Evolutionary conservation across 2,329 filamentous ascomycete species (phyloP).

Genomic region (Scleromitrula shiraiana): DNA sequence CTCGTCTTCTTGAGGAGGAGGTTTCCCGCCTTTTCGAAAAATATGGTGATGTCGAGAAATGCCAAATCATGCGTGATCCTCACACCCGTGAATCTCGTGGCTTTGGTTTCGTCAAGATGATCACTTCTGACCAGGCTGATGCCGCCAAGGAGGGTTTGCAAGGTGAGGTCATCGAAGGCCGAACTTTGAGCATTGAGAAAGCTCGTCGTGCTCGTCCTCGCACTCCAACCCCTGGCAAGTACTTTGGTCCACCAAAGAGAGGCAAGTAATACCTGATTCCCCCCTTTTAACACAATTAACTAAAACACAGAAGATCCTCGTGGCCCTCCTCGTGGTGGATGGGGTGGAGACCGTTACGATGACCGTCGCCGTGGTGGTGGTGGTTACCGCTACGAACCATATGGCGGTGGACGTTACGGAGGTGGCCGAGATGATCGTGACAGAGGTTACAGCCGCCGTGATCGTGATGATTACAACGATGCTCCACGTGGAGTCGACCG

Average conservation of each 20-base stretch:
- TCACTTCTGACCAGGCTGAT: conserved; percentile 88
- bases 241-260: conserved; percentile 97
- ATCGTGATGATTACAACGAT: conserved; percentile 30
- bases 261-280: conserved; percentile 53
- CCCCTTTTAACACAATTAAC: conserved; percentile 26
- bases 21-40: conserved; percentile 96
- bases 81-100: conserved; percentile 98
- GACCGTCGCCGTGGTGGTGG: conserved; percentile 37
- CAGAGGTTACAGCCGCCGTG: conserved; percentile 33
- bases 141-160: conserved; percentile 94
- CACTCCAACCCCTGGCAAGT: conserved; percentile 96
- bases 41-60: conserved; percentile 97
- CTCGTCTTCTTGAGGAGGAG: conserved; percentile 80
- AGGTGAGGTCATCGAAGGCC: conserved; percentile 89
- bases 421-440: conserved; percentile 38
- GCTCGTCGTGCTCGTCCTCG: conserved; percentile 89
- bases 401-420: conserved; percentile 23
- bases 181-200: conserved; percentile 97
- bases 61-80: conserved; percentile 98
- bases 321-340: conserved; percentile 38
- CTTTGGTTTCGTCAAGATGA: conserved; percentile 99
- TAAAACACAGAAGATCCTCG: conserved; percentile 42
- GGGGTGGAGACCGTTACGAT: conserved; percentile 29
- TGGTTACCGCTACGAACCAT: conserved; percentile 22
- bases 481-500: conserved; percentile 32